Conservation (phyloP, 805 yeast species). For the Candida krabiensis region DNA sequence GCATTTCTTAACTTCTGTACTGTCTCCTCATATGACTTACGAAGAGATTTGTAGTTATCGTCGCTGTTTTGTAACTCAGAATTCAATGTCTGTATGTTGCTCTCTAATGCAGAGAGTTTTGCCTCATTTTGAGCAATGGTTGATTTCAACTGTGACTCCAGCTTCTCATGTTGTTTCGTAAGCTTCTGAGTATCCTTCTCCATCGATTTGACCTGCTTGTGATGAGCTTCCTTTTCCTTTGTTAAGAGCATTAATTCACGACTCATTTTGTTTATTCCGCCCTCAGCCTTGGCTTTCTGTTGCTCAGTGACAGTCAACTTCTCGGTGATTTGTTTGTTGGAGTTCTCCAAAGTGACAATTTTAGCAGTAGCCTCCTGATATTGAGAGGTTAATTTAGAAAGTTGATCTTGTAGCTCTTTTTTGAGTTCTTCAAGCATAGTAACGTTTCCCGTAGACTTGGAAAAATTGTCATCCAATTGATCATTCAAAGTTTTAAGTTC, state of each 20-base stretch:
- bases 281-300: slow-evolving; percentile 58
- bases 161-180: slow-evolving; percentile 36
- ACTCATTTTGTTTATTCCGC: slow-evolving; percentile 88
- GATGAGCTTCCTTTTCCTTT: slow-evolving; percentile 55
- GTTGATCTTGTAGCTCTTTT: slow-evolving; percentile 36
- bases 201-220: slow-evolving; percentile 39
- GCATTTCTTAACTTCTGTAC: slow-evolving; percentile 24
- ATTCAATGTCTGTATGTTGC: slow-evolving; percentile 11
- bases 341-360: slow-evolving; percentile 18
- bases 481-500: slow-evolving; percentile 31
- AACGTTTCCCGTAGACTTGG: slow-evolving; percentile 28
- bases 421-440: slow-evolving; percentile 21
- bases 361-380: slow-evolving; percentile 21
- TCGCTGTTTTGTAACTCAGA: slow-evolving; percentile 22
- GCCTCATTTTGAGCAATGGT: slow-evolving; percentile 24
- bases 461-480: slow-evolving; percentile 20
- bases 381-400: slow-evolving; percentile 21
- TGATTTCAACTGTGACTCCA: slow-evolving; percentile 25
- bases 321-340: slow-evolving; percentile 29
- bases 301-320: slow-evolving; percentile 32
- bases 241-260: slow-evolving; percentile 71
- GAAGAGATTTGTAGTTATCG: slow-evolving; percentile 27
- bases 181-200: slow-evolving; percentile 41
- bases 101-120: slow-evolving; percentile 23
- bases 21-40: slow-evolving; percentile 23